Base-by-base conservation (phyloP, 345 rosid genomes). In the Salix suchowensis region DNA sequence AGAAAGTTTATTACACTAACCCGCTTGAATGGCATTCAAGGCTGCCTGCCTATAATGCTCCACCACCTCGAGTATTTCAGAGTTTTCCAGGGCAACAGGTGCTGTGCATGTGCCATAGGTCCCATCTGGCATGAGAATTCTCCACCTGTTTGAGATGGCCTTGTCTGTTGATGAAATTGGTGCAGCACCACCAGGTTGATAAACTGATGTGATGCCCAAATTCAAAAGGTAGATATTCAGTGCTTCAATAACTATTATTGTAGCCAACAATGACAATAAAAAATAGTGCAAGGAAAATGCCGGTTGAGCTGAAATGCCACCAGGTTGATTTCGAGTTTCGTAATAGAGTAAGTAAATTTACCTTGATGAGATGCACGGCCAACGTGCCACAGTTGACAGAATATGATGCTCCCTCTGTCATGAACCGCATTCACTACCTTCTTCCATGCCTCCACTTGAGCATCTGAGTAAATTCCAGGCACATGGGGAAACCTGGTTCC, bases 321-420 rank as follows among this genome's bases (percentile, higher is more conserved):
- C 0, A 28, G 26, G 61, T 21, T 10, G 30, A 10, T 13, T 32
- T 14, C 18, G 21, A 32, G 30, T 32, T 72, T 34, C 46, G 23
- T n/a, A 14, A 67, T 0, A 30, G 9, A 30, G 48, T 2, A 28
- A 11, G 46, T 24, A 44, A 15, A 18, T 46, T 2, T 70, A 91
- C 98, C 87, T 32, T 75, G 73, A 83, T 91, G 97, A 66, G 98
- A 93, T 42, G 97, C 97, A 16, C 94, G 96, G 61, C 96, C 99
- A 21, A 91, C 99, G 7, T 96, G 99, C 97, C 96, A 93, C 24
- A 96, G 74, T 64, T 96, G 99, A 83, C 94, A 93, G 77, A 96
- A 93, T 52, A 92, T 87, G 76, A 93, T 70, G 82, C 91, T 83
- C 15, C 97, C 98, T 74, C 87, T 88, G 39, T 89, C 87, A 72